Conservation (phyloP, 2,329 filamentous ascomycete species). For the Verruconis gallopava region DNA sequence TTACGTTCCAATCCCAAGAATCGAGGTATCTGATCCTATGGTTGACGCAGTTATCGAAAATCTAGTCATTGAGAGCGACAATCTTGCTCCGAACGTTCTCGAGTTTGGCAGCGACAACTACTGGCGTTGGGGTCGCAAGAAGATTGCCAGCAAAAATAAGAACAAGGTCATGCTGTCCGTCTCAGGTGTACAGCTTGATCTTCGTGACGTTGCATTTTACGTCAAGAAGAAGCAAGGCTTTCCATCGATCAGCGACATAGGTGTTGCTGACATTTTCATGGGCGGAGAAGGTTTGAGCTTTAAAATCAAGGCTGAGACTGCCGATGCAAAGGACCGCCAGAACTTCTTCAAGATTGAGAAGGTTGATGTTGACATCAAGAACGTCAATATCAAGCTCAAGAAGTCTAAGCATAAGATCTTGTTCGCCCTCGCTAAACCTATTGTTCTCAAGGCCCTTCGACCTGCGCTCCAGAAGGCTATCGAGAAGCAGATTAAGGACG, state of each 20-base stretch:
- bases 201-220: constrained; percentile 81
- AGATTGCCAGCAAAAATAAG: constrained; percentile 64
- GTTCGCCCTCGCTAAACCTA: constrained; percentile 73
- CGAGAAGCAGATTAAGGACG: constrained; percentile 79
- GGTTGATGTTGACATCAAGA: constrained; percentile 67
- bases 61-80: constrained; percentile 87
- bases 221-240: constrained; percentile 92
- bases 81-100: constrained; percentile 84
- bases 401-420: constrained; percentile 91
- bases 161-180: constrained; percentile 79
- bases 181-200: constrained; percentile 83
- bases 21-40: constrained; percentile 77
- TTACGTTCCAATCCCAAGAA: constrained; percentile 86
- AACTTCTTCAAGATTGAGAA: constrained; percentile 94
- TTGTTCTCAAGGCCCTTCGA: constrained; percentile 71
- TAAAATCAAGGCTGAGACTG: constrained; percentile 76
- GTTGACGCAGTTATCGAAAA: constrained; percentile 90
- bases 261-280: constrained; percentile 78
- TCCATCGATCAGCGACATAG: constrained; percentile 73
- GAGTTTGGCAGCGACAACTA: constrained; percentile 89
- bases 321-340: constrained; percentile 59
- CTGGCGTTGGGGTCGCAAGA: constrained; percentile 89
- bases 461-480: constrained; percentile 76
- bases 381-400: constrained; percentile 80
- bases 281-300: constrained; percentile 82